Percentiles rank a stretch among this genome's conserved stretches.
These are phyloP conservation scores for Leucocoprinus sp. DNA, from an alignment of 768 basidiomycete genomes.

Conservation along the genomic window DNA sequence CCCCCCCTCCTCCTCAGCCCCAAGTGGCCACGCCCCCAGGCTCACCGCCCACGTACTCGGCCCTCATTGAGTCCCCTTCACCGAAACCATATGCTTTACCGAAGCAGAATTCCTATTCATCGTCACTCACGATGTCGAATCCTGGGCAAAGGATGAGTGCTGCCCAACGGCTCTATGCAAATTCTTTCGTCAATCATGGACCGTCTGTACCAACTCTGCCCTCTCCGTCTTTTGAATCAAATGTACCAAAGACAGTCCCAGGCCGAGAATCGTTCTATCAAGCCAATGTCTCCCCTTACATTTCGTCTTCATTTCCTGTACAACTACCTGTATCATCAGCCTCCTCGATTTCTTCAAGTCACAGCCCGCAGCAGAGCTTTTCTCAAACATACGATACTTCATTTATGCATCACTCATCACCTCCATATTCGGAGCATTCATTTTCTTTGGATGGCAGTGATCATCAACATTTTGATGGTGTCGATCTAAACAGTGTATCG, in stretches of 20 bases:
- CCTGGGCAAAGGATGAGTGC: constrained; percentile 6
- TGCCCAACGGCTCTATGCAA: constrained; percentile 15
- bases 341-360: constrained; percentile 3
- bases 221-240: background rate
- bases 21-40: background rate
- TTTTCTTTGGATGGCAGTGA: constrained; percentile 2
- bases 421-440: constrained; percentile 1
- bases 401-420: constrained; percentile 5
- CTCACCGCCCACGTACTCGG: background rate
- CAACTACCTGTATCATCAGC: background rate
- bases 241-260: background rate
- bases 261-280: constrained; percentile 4
- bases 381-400: background rate
- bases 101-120: background rate
- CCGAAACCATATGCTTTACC: background rate
- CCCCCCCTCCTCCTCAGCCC: background rate
- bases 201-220: constrained; percentile 1
- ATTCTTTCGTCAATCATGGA: constrained; percentile 5
- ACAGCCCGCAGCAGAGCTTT: background rate
- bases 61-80: background rate
- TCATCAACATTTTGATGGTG: too few relatives aligned
- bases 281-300: constrained; percentile 3
- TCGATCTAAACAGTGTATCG: background rate
- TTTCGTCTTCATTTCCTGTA: background rate
- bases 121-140: background rate